phyloP scores from a whole-genome alignment of 176 grass and related monocot genomes.

The Ensete ventricosum region DNA sequence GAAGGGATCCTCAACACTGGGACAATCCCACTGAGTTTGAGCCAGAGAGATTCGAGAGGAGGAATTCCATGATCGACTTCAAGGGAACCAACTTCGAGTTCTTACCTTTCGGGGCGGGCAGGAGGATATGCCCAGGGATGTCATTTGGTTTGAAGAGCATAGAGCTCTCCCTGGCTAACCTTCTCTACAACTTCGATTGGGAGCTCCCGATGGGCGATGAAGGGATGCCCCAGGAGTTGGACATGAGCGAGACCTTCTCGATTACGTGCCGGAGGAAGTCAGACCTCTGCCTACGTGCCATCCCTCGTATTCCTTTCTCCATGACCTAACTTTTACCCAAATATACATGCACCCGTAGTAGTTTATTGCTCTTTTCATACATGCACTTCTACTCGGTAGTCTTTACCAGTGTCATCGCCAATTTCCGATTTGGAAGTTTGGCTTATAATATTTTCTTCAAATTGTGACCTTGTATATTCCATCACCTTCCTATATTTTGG shows the following conservation, averaged over 20 bases:
- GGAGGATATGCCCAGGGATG: conserved; percentile 29
- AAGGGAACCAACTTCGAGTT: too few relatives aligned
- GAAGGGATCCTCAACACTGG: neutral
- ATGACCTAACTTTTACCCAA: neutral
- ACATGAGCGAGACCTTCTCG: neutral
- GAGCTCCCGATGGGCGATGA: neutral
- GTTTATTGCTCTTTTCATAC: too few relatives aligned
- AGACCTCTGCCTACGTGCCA: neutral
- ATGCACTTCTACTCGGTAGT: too few relatives aligned
- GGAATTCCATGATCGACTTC: too few relatives aligned
- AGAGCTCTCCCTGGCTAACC: conserved; percentile 13
- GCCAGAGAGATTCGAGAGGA: too few relatives aligned
- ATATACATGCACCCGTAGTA: neutral
- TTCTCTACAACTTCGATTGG: conserved; percentile 27
- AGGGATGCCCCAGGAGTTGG: neutral
- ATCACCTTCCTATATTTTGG: too few relatives aligned
- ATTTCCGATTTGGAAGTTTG: too few relatives aligned
- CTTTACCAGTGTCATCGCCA: too few relatives aligned
- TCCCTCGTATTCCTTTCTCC: neutral
- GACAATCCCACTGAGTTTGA: too few relatives aligned
- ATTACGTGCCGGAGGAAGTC: neutral
- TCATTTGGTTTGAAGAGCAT: neutral
- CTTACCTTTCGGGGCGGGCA: too few relatives aligned
- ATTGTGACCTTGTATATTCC: too few relatives aligned
- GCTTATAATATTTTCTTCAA: too few relatives aligned